Evolutionary conservation across 2,329 filamentous ascomycete species (phyloP), one percentile per base, ranked within the genome.

Genomic region (Anisogramma anomala): DNA sequence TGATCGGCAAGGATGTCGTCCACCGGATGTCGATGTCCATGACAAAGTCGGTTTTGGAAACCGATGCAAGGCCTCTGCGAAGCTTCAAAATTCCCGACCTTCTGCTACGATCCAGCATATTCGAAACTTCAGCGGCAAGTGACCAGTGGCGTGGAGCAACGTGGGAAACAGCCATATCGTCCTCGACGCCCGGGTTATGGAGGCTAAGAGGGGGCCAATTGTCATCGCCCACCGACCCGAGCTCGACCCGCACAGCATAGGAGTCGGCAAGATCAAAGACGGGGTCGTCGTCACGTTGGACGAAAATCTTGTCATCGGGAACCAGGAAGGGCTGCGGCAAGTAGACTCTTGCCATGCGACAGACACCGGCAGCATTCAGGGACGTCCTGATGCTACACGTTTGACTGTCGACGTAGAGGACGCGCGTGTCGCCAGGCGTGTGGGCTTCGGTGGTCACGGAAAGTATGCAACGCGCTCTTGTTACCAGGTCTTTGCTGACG

Each of bases 371-470:
- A 2, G 66, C 58, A 27, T 69, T 69, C 48, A 67, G 66, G 51
- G 66, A 69, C 3, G 70, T 60, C 38, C 62, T 67, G 46, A 77
- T 58, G 32, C 65, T 65, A 57, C 72, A 76, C 7, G 68, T 56
- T 51, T 76, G 70, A 46, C 66, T 73, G 50, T 72, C 66, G 48
- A 70, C 71, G 50, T 73, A 64, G 43, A 77, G 54, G 6, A 72
- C 58, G 38, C 65, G 60, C 20, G 59, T 52, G 45, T 60, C 56
- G 35, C 57, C 61, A 14, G 53, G 53, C 52, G 54, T 56, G 43
- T 50, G 54, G 17, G 22, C 18, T 25, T 37, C 18, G 37, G 58
- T 57, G 37, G 53, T 59, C 36, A 70, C 61, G 20, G 58, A 60
- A 43, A 70, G 52, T 43, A 61, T 67, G 56, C 66, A 69, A 14